Evolutionary conservation across 1,284 basidiomycete genomes (phyloP), one percentile per base, ranked within the genome.

Genomic region (Puccinia hordei): DNA sequence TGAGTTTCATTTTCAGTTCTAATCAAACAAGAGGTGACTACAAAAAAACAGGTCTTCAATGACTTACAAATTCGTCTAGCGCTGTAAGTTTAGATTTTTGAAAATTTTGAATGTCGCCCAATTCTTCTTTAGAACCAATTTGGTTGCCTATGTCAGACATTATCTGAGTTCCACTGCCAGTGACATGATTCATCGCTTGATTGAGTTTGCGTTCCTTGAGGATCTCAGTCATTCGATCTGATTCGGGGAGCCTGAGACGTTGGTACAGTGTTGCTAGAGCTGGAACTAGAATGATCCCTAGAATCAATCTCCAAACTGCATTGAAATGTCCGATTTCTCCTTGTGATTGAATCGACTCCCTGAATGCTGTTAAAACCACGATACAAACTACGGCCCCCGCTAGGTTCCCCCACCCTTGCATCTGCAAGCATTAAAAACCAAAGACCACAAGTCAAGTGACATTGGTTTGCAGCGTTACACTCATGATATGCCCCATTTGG

Each of bases 171-270:
- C 33, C 33, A 15, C 15, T 12, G 41, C 33, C 33, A 15, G n/a
- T 12, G 41, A 17, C 41, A 15, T 3, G 17, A 4, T 49, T 6
- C 2, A 69, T 27, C 10, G 49, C 44, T 12, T 73, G 24, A 22
- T 57, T 55, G 12, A 53, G 30, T 35, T 76, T 71, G 9, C 74
- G n/a, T 30, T 80, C 66, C 38, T 38, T 63, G 51, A 59, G 66
- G 17, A 81, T 82, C 61, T 81, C 81, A 63, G 88, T 84, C 83
- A 86, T 92, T 27, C 90, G 89, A 59, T 87, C 89, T 0, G 91
- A 90, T 83, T 92, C 92, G 17, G 90, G 90, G 4, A 93, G 88
- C 0, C 90, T 92, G 69, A 93, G 87, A 15, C 92, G 90, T 84
- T 92, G 91, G 85, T 92, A 92, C 61, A 92, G 88, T 8, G 91